Evolutionary conservation across 805 yeast species (phyloP), one percentile per base, ranked within the genome.

Genomic region (Candida golubevii): DNA sequence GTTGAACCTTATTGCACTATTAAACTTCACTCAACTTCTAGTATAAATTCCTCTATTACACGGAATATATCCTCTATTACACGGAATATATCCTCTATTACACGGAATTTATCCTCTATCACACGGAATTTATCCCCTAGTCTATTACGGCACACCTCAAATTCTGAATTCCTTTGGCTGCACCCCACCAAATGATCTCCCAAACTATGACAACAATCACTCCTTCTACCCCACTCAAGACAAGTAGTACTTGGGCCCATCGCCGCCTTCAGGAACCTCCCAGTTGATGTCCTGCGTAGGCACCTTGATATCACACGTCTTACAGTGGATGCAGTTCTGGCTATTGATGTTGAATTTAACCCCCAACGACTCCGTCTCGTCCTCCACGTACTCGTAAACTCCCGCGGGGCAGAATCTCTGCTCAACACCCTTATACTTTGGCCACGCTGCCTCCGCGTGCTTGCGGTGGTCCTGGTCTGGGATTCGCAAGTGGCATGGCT

Each of bases 191-290:
- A 18, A 18, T 18, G 23, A 18, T 18, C 23, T 18, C 23, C 23
- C 23, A 18, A 18, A 18, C 23, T 18, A 18, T 18, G 23, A 18
- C 23, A 18, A 18, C 23, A 18, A 18, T 3, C 23, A 18, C 5
- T 18, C 23, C 23, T 18, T 18, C 23, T 18, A 18, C n/a, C n/a
- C n/a, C n/a, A n/a, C 23, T 33, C 33, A 44, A 12, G 95, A 83
- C 83, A 88, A 79, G 63, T 83, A 83, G 63, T 93, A 93, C 65
- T 93, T 93, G 45, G 99, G 99, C 11, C 99, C 99, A 63, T 86
- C 99, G 28, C 98, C 97, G 49, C 99, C 98, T 71, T 93, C 98
- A 7, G 99, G 99, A n/a, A 88, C 96, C 10, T 82, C 79, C 99
- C 99, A 93, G 60, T 79, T 76, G 50, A 93, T 93, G 60, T 90